phyloP scores from a whole-genome alignment of 1,139 yeast genomes.

The Blastobotrys ciferrii region DNA sequence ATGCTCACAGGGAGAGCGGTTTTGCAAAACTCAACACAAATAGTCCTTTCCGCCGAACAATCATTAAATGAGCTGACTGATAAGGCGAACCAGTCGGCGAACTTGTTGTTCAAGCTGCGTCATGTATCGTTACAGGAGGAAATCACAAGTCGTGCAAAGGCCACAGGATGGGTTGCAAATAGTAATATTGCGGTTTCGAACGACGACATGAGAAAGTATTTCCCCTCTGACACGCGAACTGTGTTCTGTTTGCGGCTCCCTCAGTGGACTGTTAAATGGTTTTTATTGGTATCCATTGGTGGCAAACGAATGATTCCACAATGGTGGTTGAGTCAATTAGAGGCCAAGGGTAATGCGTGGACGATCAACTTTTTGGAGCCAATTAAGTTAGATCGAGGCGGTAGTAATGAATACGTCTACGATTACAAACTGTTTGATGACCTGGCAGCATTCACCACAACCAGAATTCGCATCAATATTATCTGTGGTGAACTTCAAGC shows the following conservation, averaged over 20 bases:
- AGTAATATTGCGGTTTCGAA: constrained; percentile 25
- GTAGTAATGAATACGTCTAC: constrained; percentile 19
- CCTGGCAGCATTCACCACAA: constrained; percentile 27
- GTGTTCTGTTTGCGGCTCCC: constrained; percentile 35
- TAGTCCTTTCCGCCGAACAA: constrained; percentile 33
- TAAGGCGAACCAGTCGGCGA: constrained; percentile 27
- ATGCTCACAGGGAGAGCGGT: constrained; percentile 34
- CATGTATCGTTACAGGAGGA: constrained; percentile 36
- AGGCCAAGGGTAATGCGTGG: constrained; percentile 33
- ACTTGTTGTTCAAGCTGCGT: constrained; percentile 30
- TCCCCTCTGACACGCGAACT: constrained; percentile 25
- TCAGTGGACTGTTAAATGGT: constrained; percentile 39
- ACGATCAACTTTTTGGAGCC: constrained; percentile 29
- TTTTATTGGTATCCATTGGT: constrained; percentile 33
- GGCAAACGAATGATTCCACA: constrained; percentile 26
- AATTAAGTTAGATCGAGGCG: constrained; percentile 24
- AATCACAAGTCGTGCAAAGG: constrained; percentile 32
- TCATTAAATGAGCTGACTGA: constrained; percentile 34
- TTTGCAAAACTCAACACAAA: constrained; percentile 33
- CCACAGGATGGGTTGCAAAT: constrained; percentile 38
- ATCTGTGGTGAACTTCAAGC: constrained; percentile 29
- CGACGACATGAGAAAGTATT: constrained; percentile 29
- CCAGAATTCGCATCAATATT: constrained; percentile 30
- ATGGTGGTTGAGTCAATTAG: constrained; percentile 35
- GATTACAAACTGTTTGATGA: constrained; percentile 31